Base-by-base conservation (phyloP, 2,329 filamentous ascomycete genomes). In the Ilyonectria mors-panacis region DNA sequence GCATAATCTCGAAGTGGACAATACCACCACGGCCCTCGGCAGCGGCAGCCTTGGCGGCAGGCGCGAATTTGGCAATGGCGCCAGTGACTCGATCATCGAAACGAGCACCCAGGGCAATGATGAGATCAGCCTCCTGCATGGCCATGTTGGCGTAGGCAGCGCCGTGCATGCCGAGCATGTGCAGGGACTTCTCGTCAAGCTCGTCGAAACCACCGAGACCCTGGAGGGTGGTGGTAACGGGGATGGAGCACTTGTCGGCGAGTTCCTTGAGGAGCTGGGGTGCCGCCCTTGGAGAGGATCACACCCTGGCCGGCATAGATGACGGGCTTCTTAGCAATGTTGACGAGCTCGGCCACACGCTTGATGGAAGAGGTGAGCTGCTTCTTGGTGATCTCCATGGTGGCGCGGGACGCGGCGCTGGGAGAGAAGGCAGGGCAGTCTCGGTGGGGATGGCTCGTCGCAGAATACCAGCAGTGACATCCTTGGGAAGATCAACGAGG, bases 141-240 rank as follows among this genome's bases (percentile, higher is more conserved):
- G 96, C 91, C 92, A 98, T 94, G 86, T 99, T 99, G 80, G 96
- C 96, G 78, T 97, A 99, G 8, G 94, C 95, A 9, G 95, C 93
- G 67, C 96, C 96, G 85, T 98, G 95, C 96, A 98, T 98, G 71
- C 96, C 96, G 33, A 98, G 90, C 96, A 99, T 99, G 84, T 98
- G 95, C 58, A 98, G 88, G 50, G 95, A 93, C 88, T 97, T 98
- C 73, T 94, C 90, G 77, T 98, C 94, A 13, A 96, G 88, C 85
- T 98, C 96, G 77, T 98, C 95, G 73, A 92, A 98, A 23, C 90
- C 94, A 76, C 96, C 96, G 9, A 99, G 89, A 75, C 95, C 96
- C 77, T 97, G 95, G 7, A 99, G 91, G 60, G 96, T 98, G 28
- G 96, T 98, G 17, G 95, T 98, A 47, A 99, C 96, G 56, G 96